phyloP scores from a whole-genome alignment of 1,284 basidiomycete species.

The Polyporus tsugae region DNA sequence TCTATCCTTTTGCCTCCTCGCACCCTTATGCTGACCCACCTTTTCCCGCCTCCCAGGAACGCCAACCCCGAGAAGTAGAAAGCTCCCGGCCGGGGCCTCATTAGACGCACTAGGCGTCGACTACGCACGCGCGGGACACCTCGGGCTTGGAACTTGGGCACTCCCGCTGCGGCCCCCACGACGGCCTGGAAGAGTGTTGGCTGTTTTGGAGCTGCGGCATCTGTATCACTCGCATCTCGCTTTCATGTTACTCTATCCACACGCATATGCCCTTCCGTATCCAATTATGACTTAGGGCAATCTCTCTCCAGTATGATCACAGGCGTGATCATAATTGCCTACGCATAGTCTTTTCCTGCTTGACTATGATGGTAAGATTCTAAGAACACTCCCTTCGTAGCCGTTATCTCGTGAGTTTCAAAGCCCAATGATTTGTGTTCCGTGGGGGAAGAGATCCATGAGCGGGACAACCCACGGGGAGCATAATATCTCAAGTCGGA shows the following conservation, averaged over 20 bases:
- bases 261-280: slow-evolving; percentile 35
- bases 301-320: not conserved
- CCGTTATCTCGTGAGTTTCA: too few species aligned
- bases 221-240: slow-evolving; percentile 37
- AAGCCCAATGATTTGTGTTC: too few species aligned
- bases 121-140: slow-evolving; percentile 13
- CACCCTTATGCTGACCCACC: slow-evolving; percentile 40
- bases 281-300: slow-evolving; percentile 36
- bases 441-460: too few species aligned
- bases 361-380: too few species aligned
- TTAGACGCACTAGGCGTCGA: slow-evolving; percentile 36
- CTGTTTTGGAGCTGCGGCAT: slow-evolving; percentile 33
- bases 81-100: slow-evolving; percentile 17
- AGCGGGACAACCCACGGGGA: too few species aligned
- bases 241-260: slow-evolving; percentile 35
- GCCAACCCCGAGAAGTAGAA: slow-evolving; percentile 85
- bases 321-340: not conserved
- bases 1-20: slow-evolving; percentile 16
- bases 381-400: too few species aligned
- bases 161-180: slow-evolving; percentile 22
- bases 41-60: slow-evolving; percentile 61
- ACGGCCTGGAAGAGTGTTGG: slow-evolving; percentile 29
- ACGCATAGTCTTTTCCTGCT: not conserved
- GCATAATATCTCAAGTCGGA: not conserved
- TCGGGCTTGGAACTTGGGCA: slow-evolving; percentile 15